Conservation (phyloP, 441 rosid species). For the Pelargonium myrrhifolium region DNA sequence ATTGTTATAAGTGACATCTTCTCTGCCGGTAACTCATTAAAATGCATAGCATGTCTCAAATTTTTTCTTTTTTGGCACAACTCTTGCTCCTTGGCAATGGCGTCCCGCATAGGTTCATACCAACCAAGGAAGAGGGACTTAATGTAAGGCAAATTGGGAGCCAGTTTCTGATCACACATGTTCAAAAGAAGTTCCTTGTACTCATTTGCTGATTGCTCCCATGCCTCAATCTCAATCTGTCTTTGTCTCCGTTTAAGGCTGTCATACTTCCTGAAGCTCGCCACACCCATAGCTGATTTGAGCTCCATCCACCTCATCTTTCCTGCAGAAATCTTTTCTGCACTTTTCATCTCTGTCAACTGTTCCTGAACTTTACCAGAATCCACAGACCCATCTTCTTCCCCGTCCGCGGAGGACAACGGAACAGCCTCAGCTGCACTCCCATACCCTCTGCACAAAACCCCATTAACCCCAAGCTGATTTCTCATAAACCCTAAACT, state of each 20-base stretch:
- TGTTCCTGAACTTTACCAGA: constrained; percentile 56
- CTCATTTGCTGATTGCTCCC: constrained; percentile 83
- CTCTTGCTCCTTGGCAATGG: constrained; percentile 65
- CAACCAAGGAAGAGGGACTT: constrained; percentile 88
- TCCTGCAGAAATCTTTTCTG: constrained; percentile 27
- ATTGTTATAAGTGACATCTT: constrained; percentile 92
- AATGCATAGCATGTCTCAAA: constrained; percentile 42
- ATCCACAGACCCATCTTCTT: constrained; percentile 68
- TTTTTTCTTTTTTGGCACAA: constrained; percentile 26
- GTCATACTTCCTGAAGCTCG: constrained; percentile 38
- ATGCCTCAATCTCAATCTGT: constrained; percentile 82
- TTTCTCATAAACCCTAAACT: constrained; percentile 16
- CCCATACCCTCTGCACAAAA: constrained; percentile 31
- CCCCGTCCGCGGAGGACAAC: constrained; percentile 24
- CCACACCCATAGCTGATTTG: constrained; percentile 52
- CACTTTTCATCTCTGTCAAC: constrained; percentile 36
- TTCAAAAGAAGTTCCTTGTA: constrained; percentile 63
- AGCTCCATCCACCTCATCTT: constrained; percentile 26
- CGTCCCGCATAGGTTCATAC: constrained; percentile 81
- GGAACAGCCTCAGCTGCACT: constrained; percentile 50
- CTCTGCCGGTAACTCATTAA: constrained; percentile 59
- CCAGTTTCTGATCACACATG: constrained; percentile 92
- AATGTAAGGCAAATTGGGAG: constrained; percentile 82
- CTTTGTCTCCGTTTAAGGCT: constrained; percentile 55
- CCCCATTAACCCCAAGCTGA: constrained; percentile 18